Percentiles rank a stretch among this genome's conserved stretches.
phyloP scores from a whole-genome alignment of 371 early-diverging fungal genomes.

The Rhizomucor miehei region DNA sequence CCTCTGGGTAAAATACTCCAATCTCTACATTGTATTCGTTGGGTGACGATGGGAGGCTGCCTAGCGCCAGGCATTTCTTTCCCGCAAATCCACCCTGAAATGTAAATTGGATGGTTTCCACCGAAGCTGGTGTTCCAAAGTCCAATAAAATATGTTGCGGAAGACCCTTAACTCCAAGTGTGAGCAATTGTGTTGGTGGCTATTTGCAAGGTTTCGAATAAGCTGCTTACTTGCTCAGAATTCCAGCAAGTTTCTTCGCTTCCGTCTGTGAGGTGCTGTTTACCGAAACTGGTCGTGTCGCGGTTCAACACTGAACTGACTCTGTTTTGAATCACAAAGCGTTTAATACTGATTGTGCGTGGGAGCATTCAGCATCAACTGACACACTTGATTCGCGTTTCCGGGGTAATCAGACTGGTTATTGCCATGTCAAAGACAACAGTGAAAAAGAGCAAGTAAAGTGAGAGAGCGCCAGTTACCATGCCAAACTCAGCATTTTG shows the following conservation, averaged over 20 bases:
- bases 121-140: constrained; percentile 53
- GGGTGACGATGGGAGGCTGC: constrained; percentile 24
- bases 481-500: too few relatives aligned
- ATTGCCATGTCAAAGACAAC: neutral
- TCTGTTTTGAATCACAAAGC: too few relatives aligned
- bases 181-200: too few relatives aligned
- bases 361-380: neutral
- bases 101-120: constrained; percentile 55
- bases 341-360: too few relatives aligned
- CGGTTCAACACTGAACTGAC: constrained; percentile 89
- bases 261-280: constrained; percentile 77
- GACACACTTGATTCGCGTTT: constrained; percentile 59
- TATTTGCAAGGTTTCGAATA: neutral
- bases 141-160: constrained; percentile 82
- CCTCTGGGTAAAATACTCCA: constrained; percentile 24
- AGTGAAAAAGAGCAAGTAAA: neutral
- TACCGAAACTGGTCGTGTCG: constrained; percentile 76
- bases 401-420: constrained; percentile 42
- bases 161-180: constrained; percentile 51
- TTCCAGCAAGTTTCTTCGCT: constrained; percentile 92
- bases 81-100: constrained; percentile 96
- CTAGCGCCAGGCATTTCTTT: constrained; percentile 57
- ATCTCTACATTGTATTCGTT: constrained; percentile 50
- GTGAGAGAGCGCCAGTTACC: too few relatives aligned
- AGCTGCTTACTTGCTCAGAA: constrained; percentile 71